These are phyloP conservation scores for Haematococcus lacustris DNA, from an alignment of 139 green algal species.

Conservation along the genomic window DNA sequence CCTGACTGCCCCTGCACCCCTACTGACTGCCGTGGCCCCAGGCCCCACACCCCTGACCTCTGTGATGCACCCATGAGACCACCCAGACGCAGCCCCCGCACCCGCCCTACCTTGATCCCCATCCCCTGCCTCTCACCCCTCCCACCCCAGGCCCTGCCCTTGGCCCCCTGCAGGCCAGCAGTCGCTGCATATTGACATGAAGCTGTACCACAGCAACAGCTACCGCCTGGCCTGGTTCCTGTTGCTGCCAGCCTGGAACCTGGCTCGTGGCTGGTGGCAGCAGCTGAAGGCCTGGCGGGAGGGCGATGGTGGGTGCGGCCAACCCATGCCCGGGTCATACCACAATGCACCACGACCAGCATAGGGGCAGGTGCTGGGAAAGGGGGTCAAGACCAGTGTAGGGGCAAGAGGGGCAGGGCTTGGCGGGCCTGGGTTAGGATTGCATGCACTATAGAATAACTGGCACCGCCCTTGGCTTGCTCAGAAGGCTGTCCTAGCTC, in stretches of 20 bases:
- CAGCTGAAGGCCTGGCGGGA: not conserved
- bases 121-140: too few species aligned
- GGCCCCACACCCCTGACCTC: too few species aligned
- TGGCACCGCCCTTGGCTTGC: too few species aligned
- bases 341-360: not conserved
- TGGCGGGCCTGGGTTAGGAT: not conserved
- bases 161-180: constrained; percentile 16
- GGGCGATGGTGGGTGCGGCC: too few species aligned
- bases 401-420: not conserved
- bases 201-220: constrained; percentile 32
- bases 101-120: too few species aligned
- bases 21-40: too few species aligned
- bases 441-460: not conserved
- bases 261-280: constrained; percentile 21
- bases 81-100: too few species aligned
- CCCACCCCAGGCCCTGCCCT: too few species aligned
- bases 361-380: not conserved
- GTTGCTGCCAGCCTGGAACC: constrained; percentile 43
- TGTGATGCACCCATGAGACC: too few species aligned
- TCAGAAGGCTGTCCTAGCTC: too few species aligned
- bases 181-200: constrained; percentile 36
- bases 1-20: too few species aligned
- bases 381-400: not conserved
- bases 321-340: too few species aligned
- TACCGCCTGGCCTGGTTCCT: constrained; percentile 49